Evolutionary conservation across 768 basidiomycete genomes (phyloP).

Genomic region (Nevesoporus exiguus): DNA sequence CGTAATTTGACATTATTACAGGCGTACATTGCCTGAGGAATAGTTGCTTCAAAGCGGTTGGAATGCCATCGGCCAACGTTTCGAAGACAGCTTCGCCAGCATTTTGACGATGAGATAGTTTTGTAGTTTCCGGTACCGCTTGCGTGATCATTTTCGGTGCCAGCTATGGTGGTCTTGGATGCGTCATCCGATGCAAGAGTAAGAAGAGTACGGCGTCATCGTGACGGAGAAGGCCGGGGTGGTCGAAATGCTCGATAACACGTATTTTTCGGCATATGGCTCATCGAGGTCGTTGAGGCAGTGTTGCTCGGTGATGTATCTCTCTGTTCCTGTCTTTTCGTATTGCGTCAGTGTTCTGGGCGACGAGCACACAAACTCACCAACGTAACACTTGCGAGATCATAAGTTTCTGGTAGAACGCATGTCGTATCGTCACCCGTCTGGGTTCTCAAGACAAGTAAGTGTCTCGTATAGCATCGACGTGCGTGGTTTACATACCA

Average conservation of each 20-base stretch:
- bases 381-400: slow-evolving; percentile 5
- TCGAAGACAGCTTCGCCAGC: not conserved
- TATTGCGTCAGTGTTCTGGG: not conserved
- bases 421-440: slow-evolving; percentile 25
- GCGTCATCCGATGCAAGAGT: slow-evolving; percentile 27
- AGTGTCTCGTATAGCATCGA: not conserved
- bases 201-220: slow-evolving; percentile 26
- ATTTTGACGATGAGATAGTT: not conserved
- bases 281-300: not conserved
- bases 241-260: slow-evolving; percentile 19
- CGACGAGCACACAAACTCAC: not conserved
- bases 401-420: slow-evolving; percentile 25
- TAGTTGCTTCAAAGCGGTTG: too few species aligned
- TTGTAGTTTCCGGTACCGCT: not conserved
- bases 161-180: slow-evolving; percentile 28
- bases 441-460: slow-evolving; percentile 30
- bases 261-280: too few species aligned
- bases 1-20: not conserved
- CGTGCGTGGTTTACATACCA: not conserved
- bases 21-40: not conserved
- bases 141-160: slow-evolving; percentile 23
- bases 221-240: slow-evolving; percentile 24
- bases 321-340: too few species aligned
- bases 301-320: slow-evolving; percentile 1
- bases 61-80: not conserved